phyloP scores from a whole-genome alignment of 768 basidiomycete genomes.

The Neoboletus subvelutipes region DNA sequence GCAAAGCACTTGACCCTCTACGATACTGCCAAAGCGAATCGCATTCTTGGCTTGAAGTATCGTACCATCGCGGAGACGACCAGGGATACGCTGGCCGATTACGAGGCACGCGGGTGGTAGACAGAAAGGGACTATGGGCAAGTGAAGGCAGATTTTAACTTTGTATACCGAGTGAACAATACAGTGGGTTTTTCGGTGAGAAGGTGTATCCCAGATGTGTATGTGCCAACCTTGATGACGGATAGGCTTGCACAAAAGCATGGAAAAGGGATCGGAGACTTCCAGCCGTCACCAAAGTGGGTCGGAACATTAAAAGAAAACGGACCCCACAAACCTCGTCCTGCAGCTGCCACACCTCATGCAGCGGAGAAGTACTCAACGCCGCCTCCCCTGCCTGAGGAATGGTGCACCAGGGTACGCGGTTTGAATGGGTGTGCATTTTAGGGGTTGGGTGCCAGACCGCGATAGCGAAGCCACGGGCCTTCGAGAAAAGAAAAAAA shows the following conservation, averaged over 20 bases:
- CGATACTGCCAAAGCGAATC: conserved; percentile 37
- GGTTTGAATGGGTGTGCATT: background rate
- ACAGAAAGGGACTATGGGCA: background rate
- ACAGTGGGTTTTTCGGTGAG: background rate
- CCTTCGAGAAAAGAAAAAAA: background rate
- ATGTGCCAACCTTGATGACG: background rate
- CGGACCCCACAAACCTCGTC: background rate
- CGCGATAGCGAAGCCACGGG: background rate
- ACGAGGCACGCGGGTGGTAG: conserved; percentile 44
- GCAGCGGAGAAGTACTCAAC: background rate
- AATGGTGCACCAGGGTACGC: background rate
- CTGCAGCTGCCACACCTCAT: background rate
- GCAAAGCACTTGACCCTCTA: conserved; percentile 30
- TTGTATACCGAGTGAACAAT: background rate
- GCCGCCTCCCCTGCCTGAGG: background rate
- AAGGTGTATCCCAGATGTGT: background rate
- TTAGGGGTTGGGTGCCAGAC: background rate
- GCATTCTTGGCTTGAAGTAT: conserved; percentile 44
- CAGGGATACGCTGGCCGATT: conserved; percentile 43
- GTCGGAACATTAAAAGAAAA: background rate
- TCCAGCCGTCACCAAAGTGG: background rate
- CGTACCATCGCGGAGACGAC: conserved; percentile 40
- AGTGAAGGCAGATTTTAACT: background rate
- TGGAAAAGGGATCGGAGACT: background rate
- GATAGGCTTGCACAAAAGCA: background rate